Base-by-base conservation (phyloP, 2,329 filamentous ascomycete genomes). In the Arthroderma sp. region DNA sequence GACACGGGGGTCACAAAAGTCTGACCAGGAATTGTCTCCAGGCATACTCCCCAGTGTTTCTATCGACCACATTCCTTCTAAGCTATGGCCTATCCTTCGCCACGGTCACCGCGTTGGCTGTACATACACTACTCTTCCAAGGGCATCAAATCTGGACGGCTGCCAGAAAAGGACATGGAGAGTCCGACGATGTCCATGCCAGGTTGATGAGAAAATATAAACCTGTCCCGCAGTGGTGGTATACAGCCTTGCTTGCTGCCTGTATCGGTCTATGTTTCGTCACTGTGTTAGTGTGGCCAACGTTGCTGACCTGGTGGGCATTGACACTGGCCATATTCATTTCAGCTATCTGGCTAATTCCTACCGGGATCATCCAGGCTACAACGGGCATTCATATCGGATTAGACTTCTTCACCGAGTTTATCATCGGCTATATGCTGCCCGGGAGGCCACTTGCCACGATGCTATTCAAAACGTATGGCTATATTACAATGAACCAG, bases 381-480 rank as follows among this genome's bases (percentile, higher is more conserved):
- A 82, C 81, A 3, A 81, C 58, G 67, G 83, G 83, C 55, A 80
- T 75, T 9, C 52, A 62, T 34, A 78, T 83, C 3, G 79, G 79
- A 4, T 67, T 85, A 32, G 86, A 86, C 52, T 79, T 85, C 11
- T 62, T 85, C 47, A 81, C 80, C n/a, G 80, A 84, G 57, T 83
- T 81, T 53, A 72, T 85, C 48, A 73, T 81, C 48, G 81, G 81
- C 4, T 85, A 85, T 60, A 80, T 85, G 70, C 73, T 81, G 41
- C 81, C 81, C 0, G 81, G 81, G 28, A 72, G 72, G 3, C 81
- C 81, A 1, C 68, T 85, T 48, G 80, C 80, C 40, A 80, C 84
- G 72, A 85, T 85, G 80, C 73, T 85, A 65, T 85, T 85, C 67
- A 84, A 84, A 62, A 82, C 79, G 49, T 85, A 81, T 54, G 78